Base-by-base conservation (phyloP, 495 filamentous ascomycete species). In the Penicillium flavigenum region DNA sequence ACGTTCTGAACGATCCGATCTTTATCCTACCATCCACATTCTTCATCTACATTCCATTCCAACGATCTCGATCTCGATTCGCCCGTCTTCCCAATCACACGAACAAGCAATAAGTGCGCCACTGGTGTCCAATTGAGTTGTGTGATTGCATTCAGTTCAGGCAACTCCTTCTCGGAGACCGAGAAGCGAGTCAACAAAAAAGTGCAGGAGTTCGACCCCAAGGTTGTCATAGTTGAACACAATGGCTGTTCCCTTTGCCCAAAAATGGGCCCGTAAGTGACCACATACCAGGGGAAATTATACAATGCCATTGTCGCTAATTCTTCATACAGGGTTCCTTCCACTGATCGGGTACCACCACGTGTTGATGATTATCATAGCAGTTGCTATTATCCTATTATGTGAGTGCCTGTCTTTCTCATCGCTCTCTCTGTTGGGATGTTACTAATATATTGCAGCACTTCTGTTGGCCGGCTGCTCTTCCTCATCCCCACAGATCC, bases 321-420 rank as follows among this genome's bases (percentile, higher is more conserved):
- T 34, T 36, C 31, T 42, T 12, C 29, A 36, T 36, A 1, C 63
- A 96, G 91, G 91, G 65, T 84, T 93, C 66, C 81, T 97, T 76
- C 93, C 94, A 57, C 91, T 96, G 76, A 85, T 99, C 58, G 94
- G 95, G 59, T 99, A 98, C 75, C 94, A 99, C 75, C 94, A 99
- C 83, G 89, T 97, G 46, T 81, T 99, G 62, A 98, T 99, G 94
- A 89, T 98, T 62, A 76, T 99, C 50, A 96, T 98, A 65, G 91
- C 91, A 38, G 79, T 97, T 45, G 83, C 92, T 2, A 96, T 98
- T 68, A 94, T 98, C 73, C 77, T 98, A 68, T 82, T 98, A 54
- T 98, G 93, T 98, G 79, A 75, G 93, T 79, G 20, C 32, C 45
- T 47, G 26, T n/a, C 19, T 1, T 11, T 45, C 20, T 45, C 29